A percentile compares a stretch with the other conserved stretches of the same genome.
Evolutionary conservation across 805 yeast genomes (phyloP).

Genomic region (Yarrowia osloensis): DNA sequence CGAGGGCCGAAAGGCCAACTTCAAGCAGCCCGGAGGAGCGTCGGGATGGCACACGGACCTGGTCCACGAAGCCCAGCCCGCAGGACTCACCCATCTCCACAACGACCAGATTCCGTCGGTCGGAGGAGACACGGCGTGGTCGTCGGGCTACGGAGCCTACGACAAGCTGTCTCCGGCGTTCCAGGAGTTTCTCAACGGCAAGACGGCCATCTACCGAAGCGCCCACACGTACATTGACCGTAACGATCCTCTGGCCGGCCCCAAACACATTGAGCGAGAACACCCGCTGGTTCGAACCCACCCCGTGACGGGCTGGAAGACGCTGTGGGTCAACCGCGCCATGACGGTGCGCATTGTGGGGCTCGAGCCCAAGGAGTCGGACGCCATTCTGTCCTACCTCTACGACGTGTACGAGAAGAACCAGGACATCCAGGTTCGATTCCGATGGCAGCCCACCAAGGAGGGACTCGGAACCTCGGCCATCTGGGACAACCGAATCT

Average conservation of each 20-base stretch:
- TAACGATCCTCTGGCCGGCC: constrained; percentile 51
- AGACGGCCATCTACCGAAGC: constrained; percentile 47
- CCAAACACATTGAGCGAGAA: constrained; percentile 42
- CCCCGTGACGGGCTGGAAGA: constrained; percentile 66
- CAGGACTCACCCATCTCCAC: constrained; percentile 57
- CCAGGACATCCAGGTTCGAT: constrained; percentile 57
- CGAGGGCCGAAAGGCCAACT: constrained; percentile 36
- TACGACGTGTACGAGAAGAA: constrained; percentile 52
- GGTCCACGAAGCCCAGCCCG: constrained; percentile 58
- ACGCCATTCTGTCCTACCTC: constrained; percentile 51
- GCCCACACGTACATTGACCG: constrained; percentile 51
- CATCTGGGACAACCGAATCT: constrained; percentile 61
- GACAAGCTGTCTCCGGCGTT: constrained; percentile 55
- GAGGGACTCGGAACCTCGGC: constrained; percentile 54
- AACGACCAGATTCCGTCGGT: constrained; percentile 52
- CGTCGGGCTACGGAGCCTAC: constrained; percentile 56
- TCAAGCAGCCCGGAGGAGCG: constrained; percentile 38
- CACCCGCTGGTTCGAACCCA: constrained; percentile 66
- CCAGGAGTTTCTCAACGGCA: constrained; percentile 50
- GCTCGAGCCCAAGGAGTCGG: constrained; percentile 53
- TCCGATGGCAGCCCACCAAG: constrained; percentile 51
- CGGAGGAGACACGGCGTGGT: constrained; percentile 60
- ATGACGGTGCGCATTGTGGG: constrained; percentile 57
- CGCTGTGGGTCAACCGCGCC: constrained; percentile 55
- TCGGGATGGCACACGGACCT: constrained; percentile 57